phyloP scores from a whole-genome alignment of 805 yeast genomes.

The Ogataea dorogensis region DNA sequence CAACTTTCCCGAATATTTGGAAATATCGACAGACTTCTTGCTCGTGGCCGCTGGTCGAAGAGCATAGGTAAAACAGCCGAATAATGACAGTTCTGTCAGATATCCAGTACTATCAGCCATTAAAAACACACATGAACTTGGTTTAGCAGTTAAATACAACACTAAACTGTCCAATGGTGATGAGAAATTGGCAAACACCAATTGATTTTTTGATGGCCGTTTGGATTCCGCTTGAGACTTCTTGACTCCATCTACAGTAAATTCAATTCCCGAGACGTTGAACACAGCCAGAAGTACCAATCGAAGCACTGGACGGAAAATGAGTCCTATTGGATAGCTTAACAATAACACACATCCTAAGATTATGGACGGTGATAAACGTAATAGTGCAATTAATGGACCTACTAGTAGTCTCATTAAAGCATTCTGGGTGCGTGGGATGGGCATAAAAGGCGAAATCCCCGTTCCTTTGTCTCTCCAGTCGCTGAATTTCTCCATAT shows the following conservation, averaged over 20 bases:
- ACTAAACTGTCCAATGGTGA: conserved; percentile 58
- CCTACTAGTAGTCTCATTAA: conserved; percentile 11
- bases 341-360: conserved; percentile 13
- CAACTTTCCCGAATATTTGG: conserved; percentile 37
- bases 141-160: conserved; percentile 17
- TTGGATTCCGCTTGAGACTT: conserved; percentile 35
- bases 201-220: conserved; percentile 44
- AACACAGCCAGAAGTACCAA: conserved; percentile 36
- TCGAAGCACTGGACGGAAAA: conserved; percentile 16
- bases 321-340: conserved; percentile 13
- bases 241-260: conserved; percentile 49
- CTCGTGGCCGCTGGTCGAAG: conserved; percentile 11
- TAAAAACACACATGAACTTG: conserved; percentile 14
- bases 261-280: conserved; percentile 28
- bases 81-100: conserved; percentile 11
- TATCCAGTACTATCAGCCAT: conserved; percentile 20
- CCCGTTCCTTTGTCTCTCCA: conserved; percentile 93
- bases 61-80: conserved; percentile 21
- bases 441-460: conserved; percentile 83
- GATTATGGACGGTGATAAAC: conserved; percentile 31
- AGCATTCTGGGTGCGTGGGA: conserved; percentile 26
- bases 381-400: conserved; percentile 26
- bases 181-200: conserved; percentile 54
- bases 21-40: conserved; percentile 19
- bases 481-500: conserved; percentile 78